Conservation (phyloP, 208 protist species). For the Phytomonas francai region DNA sequence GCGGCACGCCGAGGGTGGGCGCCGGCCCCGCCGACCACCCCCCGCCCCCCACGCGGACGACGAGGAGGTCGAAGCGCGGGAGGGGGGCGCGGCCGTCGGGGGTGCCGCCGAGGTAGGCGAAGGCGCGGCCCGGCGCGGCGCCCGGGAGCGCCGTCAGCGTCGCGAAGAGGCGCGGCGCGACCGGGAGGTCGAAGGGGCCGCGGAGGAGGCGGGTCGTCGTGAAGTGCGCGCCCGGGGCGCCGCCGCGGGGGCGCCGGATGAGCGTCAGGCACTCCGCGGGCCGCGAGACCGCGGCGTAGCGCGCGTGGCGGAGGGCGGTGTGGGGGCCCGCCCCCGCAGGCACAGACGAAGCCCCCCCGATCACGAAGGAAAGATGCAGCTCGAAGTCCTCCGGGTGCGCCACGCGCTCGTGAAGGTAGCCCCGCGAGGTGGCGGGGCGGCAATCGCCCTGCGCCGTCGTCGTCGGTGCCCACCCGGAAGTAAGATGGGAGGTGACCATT, state of each 20-base stretch:
- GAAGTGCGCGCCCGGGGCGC: conserved; percentile 14
- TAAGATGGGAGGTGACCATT: not conserved
- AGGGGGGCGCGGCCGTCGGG: conserved; percentile 42
- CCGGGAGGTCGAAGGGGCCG: conserved; percentile 17
- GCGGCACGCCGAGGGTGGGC: conserved; percentile 53
- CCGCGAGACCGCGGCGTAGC: conserved; percentile 15
- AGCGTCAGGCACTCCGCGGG: conserved; percentile 22
- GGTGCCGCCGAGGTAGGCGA: conserved; percentile 66
- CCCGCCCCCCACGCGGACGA: conserved; percentile 32
- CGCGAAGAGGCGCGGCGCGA: conserved; percentile 39
- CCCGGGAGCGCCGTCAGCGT: conserved; percentile 48
- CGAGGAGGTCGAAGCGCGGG: conserved; percentile 35
- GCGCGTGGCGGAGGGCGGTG: not conserved
- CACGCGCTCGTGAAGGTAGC: not conserved
- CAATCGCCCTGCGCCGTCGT: not conserved
- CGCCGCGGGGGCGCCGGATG: not conserved
- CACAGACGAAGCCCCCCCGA: conserved; percentile 19
- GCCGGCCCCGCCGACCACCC: conserved; percentile 14
- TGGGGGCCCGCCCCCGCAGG: not conserved
- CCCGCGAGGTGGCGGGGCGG: not conserved
- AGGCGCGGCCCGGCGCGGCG: conserved; percentile 11
- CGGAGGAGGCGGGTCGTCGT: conserved; percentile 34
- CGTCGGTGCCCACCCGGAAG: not conserved
- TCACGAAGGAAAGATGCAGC: conserved; percentile 16
- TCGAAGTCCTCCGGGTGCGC: conserved; percentile 2